A percentile compares a stretch with the other conserved stretches of the same genome.
Conservation (phyloP, 768 basidiomycete species). For the Hypsizygus marmoreus region DNA sequence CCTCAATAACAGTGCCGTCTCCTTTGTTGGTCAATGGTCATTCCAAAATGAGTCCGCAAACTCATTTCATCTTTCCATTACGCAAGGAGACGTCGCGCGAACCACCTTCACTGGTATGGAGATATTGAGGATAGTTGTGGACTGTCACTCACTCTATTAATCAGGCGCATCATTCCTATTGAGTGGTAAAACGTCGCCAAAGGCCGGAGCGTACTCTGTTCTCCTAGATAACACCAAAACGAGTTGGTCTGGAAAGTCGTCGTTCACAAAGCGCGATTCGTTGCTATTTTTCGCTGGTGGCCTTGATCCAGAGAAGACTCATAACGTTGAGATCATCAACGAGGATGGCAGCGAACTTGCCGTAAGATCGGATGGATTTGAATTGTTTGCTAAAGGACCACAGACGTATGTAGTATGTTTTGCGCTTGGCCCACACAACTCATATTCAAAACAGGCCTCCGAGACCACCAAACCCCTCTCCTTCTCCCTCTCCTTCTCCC, state of each 20-base stretch:
- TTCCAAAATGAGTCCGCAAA: constrained; percentile 25
- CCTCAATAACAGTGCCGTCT: constrained; percentile 47
- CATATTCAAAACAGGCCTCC: background rate
- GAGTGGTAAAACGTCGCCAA: constrained; percentile 58
- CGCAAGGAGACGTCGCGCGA: constrained; percentile 45
- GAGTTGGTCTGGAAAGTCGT: constrained; percentile 50
- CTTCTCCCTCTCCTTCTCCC: constrained; percentile 17
- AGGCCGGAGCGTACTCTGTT: constrained; percentile 61
- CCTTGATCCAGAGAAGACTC: constrained; percentile 49
- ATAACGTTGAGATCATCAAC: constrained; percentile 60
- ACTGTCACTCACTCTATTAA: background rate
- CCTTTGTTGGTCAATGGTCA: constrained; percentile 60
- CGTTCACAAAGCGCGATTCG: constrained; percentile 50
- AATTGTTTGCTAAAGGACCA: constrained; percentile 38
- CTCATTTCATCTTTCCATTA: constrained; percentile 29
- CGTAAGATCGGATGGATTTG: constrained; percentile 51
- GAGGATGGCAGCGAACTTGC: constrained; percentile 52
- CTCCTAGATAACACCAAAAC: constrained; percentile 44
- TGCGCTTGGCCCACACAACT: too few species aligned
- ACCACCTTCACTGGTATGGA: constrained; percentile 51
- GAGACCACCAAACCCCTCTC: constrained; percentile 9
- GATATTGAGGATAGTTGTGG: constrained; percentile 3
- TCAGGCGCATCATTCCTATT: constrained; percentile 65
- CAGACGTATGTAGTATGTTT: constrained; percentile 27
- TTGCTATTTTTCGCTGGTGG: constrained; percentile 67